These are phyloP conservation scores for Pseudogymnoascus sp. DNA, from an alignment of 2,329 filamentous ascomycete genomes.

Conservation along the genomic window DNA sequence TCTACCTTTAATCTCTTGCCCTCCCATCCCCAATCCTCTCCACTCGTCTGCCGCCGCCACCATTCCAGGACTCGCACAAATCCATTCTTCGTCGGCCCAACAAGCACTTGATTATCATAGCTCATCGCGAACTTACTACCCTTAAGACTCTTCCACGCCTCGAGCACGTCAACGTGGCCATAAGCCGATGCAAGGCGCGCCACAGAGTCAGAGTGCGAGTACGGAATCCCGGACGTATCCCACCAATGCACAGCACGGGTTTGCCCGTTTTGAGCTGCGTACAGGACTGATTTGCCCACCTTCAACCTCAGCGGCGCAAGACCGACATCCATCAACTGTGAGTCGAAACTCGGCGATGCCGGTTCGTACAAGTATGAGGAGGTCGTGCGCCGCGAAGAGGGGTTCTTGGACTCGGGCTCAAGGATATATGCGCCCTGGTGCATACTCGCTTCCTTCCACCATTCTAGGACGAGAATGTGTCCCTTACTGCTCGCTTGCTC, in stretches of 20 bases:
- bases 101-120: conserved; percentile 75
- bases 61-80: conserved; percentile 81
- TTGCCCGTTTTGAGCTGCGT: conserved; percentile 75
- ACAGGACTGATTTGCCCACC: conserved; percentile 75
- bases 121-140: conserved; percentile 57
- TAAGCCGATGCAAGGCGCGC: conserved; percentile 77
- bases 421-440: conserved; percentile 47
- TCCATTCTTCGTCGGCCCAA: conserved; percentile 80
- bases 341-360: conserved; percentile 10
- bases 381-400: conserved; percentile 19
- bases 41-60: conserved; percentile 68
- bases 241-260: conserved; percentile 77
- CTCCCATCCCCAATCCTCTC: conserved; percentile 42
- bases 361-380: conserved; percentile 15
- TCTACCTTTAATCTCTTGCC: conserved; percentile 64
- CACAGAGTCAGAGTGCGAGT: conserved; percentile 72
- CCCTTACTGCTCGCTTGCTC: conserved; percentile 82
- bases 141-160: conserved; percentile 70
- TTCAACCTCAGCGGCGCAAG: conserved; percentile 50
- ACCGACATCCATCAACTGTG: conserved; percentile 15
- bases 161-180: conserved; percentile 75
- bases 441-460: conserved; percentile 73
- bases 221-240: conserved; percentile 71
- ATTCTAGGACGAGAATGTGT: conserved; percentile 78
- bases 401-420: conserved; percentile 25